Conservation (phyloP, 805 yeast species). For the Yarrowia deformans region DNA sequence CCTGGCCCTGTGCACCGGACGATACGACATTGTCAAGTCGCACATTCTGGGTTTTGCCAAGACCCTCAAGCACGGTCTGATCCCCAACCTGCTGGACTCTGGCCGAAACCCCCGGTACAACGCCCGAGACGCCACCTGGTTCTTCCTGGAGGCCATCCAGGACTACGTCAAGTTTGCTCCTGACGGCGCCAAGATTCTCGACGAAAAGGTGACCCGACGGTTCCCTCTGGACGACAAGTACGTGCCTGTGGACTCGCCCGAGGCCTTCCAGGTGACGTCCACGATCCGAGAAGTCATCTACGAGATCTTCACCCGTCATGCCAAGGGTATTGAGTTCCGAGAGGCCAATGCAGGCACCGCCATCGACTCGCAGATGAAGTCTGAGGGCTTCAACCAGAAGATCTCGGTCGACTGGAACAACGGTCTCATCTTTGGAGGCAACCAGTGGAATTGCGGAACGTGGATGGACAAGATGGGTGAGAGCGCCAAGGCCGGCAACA, state of each 20-base stretch:
- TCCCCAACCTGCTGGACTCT: constrained; percentile 90
- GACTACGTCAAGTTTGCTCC: constrained; percentile 77
- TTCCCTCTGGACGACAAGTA: constrained; percentile 89
- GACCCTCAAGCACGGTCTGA: constrained; percentile 92
- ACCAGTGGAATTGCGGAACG: constrained; percentile 93
- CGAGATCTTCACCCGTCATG: constrained; percentile 88
- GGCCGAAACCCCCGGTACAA: constrained; percentile 94
- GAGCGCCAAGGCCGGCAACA: constrained; percentile 77
- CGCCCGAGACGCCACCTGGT: constrained; percentile 98
- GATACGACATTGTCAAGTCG: constrained; percentile 76
- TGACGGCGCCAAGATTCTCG: constrained; percentile 68
- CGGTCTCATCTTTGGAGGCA: constrained; percentile 90
- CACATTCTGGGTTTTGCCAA: constrained; percentile 89
- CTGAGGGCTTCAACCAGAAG: constrained; percentile 87
- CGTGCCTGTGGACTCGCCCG: constrained; percentile 69
- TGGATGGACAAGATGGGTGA: constrained; percentile 99
- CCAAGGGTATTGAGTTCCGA: constrained; percentile 82
- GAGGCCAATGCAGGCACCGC: constrained; percentile 95
- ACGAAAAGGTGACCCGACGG: constrained; percentile 78
- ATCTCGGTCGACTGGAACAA: constrained; percentile 85
- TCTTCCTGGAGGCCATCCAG: constrained; percentile 86
- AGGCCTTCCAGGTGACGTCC: constrained; percentile 76
- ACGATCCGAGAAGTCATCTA: constrained; percentile 77
- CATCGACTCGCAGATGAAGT: constrained; percentile 89
- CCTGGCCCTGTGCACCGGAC: constrained; percentile 73